These are phyloP conservation scores for Fusarium protoensiforme DNA, from an alignment of 2,329 filamentous ascomycete genomes.

Conservation along the genomic window DNA sequence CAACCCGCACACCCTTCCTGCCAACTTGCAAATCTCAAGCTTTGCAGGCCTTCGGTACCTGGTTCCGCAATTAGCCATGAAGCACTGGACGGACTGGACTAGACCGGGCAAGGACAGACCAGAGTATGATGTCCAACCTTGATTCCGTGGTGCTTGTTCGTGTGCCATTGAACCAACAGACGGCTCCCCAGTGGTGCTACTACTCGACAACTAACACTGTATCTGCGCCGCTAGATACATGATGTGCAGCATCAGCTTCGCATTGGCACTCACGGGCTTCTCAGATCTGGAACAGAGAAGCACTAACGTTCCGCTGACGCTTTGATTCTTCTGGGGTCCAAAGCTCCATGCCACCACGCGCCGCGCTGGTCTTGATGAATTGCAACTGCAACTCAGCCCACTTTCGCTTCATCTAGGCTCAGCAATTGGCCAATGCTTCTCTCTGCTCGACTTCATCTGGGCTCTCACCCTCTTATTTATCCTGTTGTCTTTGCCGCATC, in stretches of 20 bases:
- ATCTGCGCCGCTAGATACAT: conserved; percentile 21
- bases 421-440: conserved; percentile 39
- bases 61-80: conserved; percentile 3
- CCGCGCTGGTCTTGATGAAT: conserved; percentile 23
- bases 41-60: conserved; percentile 19
- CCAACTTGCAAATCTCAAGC: conserved; percentile 21
- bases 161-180: conserved; percentile 11
- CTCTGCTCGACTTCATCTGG: conserved; percentile 22
- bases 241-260: conserved; percentile 13
- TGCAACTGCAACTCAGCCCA: conserved; percentile 33
- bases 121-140: conserved; percentile 7
- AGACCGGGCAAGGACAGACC: not conserved
- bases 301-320: conserved; percentile 30
- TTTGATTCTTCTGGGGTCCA: conserved; percentile 24
- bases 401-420: conserved; percentile 27
- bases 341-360: conserved; percentile 36
- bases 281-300: conserved; percentile 25
- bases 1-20: conserved; percentile 9
- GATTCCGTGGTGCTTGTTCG: conserved; percentile 11
- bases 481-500: conserved; percentile 17
- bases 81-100: not conserved
- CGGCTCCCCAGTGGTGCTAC: not conserved
- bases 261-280: conserved; percentile 12
- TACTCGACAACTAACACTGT: conserved; percentile 2
- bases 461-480: conserved; percentile 9